Evolutionary conservation across 1,284 basidiomycete species (phyloP).

Genomic region (Phellinidium pouzarii): DNA sequence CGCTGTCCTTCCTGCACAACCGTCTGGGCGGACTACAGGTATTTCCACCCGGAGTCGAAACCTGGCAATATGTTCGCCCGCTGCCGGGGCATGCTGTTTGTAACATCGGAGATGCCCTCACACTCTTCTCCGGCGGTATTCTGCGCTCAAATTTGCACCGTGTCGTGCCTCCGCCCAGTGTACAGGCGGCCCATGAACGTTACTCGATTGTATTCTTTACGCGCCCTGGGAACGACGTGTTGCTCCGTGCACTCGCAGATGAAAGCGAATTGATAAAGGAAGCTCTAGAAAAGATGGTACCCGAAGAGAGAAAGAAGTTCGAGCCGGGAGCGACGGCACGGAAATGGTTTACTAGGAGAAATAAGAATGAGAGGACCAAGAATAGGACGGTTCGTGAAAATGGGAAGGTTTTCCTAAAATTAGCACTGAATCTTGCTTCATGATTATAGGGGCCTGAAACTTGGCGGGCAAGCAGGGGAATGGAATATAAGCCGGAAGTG

Average conservation of each 20-base stretch:
- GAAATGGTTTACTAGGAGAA: constrained; percentile 44
- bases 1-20: constrained; percentile 61
- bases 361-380: constrained; percentile 39
- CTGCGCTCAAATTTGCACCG: constrained; percentile 51
- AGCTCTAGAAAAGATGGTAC: background rate
- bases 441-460: constrained; percentile 27
- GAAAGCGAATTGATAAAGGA: constrained; percentile 31
- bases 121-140: constrained; percentile 52
- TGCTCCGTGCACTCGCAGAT: constrained; percentile 41
- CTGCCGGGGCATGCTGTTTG: constrained; percentile 53
- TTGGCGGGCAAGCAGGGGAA: constrained; percentile 3
- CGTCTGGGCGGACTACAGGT: constrained; percentile 68
- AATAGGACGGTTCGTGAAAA: constrained; percentile 37
- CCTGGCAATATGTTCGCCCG: constrained; percentile 57
- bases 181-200: constrained; percentile 41
- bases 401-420: no score
- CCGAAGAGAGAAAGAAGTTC: constrained; percentile 23
- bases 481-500: constrained; percentile 1
- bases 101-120: constrained; percentile 54
- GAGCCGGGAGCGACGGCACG: constrained; percentile 36
- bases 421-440: no score
- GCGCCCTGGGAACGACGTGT: constrained; percentile 46
- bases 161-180: constrained; percentile 30
- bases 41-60: constrained; percentile 48
- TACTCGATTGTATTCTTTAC: constrained; percentile 61